Conservation (phyloP, 352 stramenopile species). For the Globisporangium viniferum region DNA sequence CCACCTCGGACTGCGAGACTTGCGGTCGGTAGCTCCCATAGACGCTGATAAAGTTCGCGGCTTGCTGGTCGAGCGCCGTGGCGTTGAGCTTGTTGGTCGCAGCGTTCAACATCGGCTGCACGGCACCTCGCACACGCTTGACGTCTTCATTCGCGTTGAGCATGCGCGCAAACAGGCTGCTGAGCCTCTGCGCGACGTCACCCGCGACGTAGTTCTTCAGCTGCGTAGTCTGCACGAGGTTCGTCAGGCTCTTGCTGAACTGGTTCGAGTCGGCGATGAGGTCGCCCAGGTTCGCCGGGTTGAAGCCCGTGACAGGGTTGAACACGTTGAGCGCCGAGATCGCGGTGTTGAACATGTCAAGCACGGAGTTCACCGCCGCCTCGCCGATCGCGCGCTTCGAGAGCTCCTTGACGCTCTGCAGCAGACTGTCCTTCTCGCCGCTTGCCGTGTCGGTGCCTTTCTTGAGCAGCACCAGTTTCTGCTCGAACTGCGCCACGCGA, state of each 20-base stretch:
- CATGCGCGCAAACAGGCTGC: neutral
- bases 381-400: slow-evolving; percentile 4
- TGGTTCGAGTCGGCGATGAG: slow-evolving; percentile 1
- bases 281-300: slow-evolving; percentile 1
- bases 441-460: neutral
- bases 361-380: neutral
- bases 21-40: neutral
- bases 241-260: slow-evolving; percentile 6
- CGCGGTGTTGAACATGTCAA: slow-evolving; percentile 2
- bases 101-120: neutral
- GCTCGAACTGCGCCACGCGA: neutral
- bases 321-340: slow-evolving; percentile 7
- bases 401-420: neutral
- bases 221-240: slow-evolving; percentile 1
- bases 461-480: slow-evolving; percentile 2
- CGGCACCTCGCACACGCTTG: neutral
- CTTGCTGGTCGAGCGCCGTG: neutral
- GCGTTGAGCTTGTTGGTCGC: neutral
- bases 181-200: neutral
- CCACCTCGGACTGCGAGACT: neutral
- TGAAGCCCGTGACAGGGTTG: slow-evolving; percentile 8
- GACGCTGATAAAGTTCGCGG: neutral
- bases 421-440: neutral
- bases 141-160: neutral
- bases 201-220: slow-evolving; percentile 1